A percentile compares a stretch with the other conserved stretches of the same genome.
These are phyloP conservation scores for Candida corydali DNA, from an alignment of 805 yeast genomes.

Conservation along the genomic window DNA sequence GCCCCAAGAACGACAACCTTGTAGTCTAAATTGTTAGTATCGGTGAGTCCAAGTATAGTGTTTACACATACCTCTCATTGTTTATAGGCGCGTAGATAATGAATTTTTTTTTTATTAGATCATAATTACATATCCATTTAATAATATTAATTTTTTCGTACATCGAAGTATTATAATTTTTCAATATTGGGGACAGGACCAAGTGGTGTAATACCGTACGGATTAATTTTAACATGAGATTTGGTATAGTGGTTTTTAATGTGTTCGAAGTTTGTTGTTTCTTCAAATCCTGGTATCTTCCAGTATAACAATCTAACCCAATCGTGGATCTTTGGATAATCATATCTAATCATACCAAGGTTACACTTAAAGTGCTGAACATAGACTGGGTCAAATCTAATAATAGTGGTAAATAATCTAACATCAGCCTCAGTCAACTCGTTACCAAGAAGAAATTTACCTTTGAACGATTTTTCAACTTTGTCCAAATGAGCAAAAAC, in stretches of 20 bases:
- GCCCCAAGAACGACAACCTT: constrained; percentile 91
- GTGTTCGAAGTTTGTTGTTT: constrained; percentile 83
- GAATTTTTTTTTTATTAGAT: too few relatives aligned
- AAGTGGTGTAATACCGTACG: constrained; percentile 71
- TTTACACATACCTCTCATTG: constrained; percentile 16
- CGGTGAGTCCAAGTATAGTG: neutral
- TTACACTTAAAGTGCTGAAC: constrained; percentile 96
- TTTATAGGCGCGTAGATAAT: too few relatives aligned
- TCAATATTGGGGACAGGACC: neutral
- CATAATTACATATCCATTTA: too few relatives aligned
- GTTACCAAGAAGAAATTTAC: constrained; percentile 51
- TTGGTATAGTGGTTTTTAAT: constrained; percentile 89
- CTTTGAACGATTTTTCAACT: constrained; percentile 51
- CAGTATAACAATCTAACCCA: constrained; percentile 87
- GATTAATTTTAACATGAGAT: constrained; percentile 78
- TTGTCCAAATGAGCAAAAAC: constrained; percentile 67
- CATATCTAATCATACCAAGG: constrained; percentile 69
- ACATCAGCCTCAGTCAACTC: constrained; percentile 86
- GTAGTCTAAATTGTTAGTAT: constrained; percentile 51
- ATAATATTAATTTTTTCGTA: too few relatives aligned
- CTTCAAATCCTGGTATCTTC: constrained; percentile 65
- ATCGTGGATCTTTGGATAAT: constrained; percentile 72
- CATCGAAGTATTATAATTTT: too few relatives aligned
- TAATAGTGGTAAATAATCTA: constrained; percentile 79
- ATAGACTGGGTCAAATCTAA: constrained; percentile 90